A percentile compares a stretch with the other conserved stretches of the same genome.
phyloP scores from a whole-genome alignment of 169 alveolate genomes.

The Cryptosporidium felis region DNA sequence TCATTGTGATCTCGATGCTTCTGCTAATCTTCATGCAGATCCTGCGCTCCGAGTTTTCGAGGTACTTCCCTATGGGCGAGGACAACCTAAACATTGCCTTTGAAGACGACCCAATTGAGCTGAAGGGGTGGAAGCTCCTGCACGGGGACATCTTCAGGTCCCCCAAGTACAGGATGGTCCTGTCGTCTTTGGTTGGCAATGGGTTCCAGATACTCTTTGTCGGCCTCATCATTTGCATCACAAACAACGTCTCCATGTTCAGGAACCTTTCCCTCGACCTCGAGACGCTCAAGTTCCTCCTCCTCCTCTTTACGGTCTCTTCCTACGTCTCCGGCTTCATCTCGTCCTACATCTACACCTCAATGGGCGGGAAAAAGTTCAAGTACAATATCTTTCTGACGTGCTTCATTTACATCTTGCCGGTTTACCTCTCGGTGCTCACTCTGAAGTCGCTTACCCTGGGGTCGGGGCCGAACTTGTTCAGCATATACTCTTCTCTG shows the following conservation, averaged over 20 bases:
- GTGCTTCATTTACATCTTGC: slow-evolving; percentile 32
- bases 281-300: slow-evolving; percentile 27
- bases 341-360: slow-evolving; percentile 48
- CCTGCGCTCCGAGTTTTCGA: slow-evolving; percentile 50
- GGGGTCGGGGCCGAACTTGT: background rate
- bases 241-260: slow-evolving; percentile 52
- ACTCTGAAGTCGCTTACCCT: slow-evolving; percentile 33
- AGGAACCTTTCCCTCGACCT: slow-evolving; percentile 19
- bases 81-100: slow-evolving; percentile 51
- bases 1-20: slow-evolving; percentile 36
- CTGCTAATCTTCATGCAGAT: slow-evolving; percentile 54
- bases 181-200: slow-evolving; percentile 57
- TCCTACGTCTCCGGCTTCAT: slow-evolving; percentile 53
- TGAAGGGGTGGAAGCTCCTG: slow-evolving; percentile 67
- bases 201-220: slow-evolving; percentile 60
- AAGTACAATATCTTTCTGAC: slow-evolving; percentile 42
- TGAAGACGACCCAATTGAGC: slow-evolving; percentile 67
- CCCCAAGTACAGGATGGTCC: slow-evolving; percentile 63
- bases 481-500: slow-evolving; percentile 19
- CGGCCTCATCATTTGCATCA: slow-evolving; percentile 29
- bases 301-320: slow-evolving; percentile 18
- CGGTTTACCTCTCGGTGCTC: slow-evolving; percentile 23
- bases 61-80: slow-evolving; percentile 68
- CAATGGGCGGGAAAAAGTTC: slow-evolving; percentile 66
- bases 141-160: slow-evolving; percentile 70